Evolutionary conservation across 495 filamentous ascomycete species (phyloP).

Genomic region (Neurospora tetraspora): DNA sequence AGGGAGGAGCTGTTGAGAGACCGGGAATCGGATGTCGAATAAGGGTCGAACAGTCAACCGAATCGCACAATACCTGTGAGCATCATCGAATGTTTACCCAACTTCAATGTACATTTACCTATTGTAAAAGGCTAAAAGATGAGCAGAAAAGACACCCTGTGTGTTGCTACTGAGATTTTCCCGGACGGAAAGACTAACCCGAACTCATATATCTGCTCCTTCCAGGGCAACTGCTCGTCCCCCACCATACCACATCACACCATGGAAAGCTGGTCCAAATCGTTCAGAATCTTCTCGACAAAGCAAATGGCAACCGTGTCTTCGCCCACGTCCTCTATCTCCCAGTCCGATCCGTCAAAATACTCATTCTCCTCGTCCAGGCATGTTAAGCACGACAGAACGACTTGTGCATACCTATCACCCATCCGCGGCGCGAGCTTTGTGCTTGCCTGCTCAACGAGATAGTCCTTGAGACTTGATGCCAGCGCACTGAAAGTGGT

Average conservation of each 20-base stretch:
- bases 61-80: neutral
- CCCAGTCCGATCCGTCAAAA: constrained; percentile 37
- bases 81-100: neutral
- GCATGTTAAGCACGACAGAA: constrained; percentile 46
- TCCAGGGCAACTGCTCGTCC: neutral
- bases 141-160: no score
- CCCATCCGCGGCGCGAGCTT: constrained; percentile 42
- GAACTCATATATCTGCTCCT: no score
- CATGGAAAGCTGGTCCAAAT: neutral
- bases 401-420: constrained; percentile 35
- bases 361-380: constrained; percentile 37
- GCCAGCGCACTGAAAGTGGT: neutral
- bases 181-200: no score
- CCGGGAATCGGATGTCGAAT: neutral
- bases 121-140: no score
- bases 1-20: neutral
- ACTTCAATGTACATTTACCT: neutral
- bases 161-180: no score
- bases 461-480: constrained; percentile 18
- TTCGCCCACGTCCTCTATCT: constrained; percentile 42
- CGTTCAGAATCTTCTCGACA: neutral
- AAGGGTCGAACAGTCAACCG: neutral
- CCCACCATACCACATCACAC: neutral
- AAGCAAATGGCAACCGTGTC: constrained; percentile 23
- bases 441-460: constrained; percentile 29